Evolutionary conservation across 306 rosid species (phyloP).

Genomic region (peach (Prunus persica)): DNA sequence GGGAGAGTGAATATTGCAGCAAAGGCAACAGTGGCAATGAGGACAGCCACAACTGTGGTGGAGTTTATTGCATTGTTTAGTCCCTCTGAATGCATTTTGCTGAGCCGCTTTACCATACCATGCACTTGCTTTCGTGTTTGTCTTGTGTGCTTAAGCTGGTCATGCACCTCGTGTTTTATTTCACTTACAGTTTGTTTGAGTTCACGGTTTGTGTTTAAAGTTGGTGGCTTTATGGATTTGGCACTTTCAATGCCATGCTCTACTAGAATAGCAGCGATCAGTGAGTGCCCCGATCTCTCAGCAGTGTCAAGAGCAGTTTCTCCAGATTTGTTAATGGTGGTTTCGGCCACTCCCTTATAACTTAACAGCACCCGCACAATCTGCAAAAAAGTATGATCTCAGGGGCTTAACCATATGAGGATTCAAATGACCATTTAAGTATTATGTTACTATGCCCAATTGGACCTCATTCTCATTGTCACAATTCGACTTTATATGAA

Average conservation of each 20-base stretch:
- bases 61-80: slow-evolving; percentile 83
- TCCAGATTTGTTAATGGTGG: slow-evolving; percentile 51
- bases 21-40: slow-evolving; percentile 78
- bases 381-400: slow-evolving; percentile 33
- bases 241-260: slow-evolving; percentile 60
- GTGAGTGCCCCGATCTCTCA: slow-evolving; percentile 41
- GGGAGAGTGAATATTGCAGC: slow-evolving; percentile 78
- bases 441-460: not conserved
- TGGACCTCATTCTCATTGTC: not conserved
- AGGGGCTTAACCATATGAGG: not conserved
- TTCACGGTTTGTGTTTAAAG: slow-evolving; percentile 45
- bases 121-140: slow-evolving; percentile 60
- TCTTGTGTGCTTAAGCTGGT: slow-evolving; percentile 74
- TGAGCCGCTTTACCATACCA: slow-evolving; percentile 61
- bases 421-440: not conserved
- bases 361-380: slow-evolving; percentile 52
- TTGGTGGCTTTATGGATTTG: slow-evolving; percentile 43
- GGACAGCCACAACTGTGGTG: slow-evolving; percentile 72
- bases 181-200: slow-evolving; percentile 74
- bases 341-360: slow-evolving; percentile 39
- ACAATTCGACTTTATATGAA: not conserved
- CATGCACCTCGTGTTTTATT: slow-evolving; percentile 68
- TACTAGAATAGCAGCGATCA: slow-evolving; percentile 40
- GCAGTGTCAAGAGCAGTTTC: slow-evolving; percentile 75
- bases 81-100: slow-evolving; percentile 75